Base-by-base conservation (phyloP, 2,329 filamentous ascomycete species). In the Aspergillus caelatus region DNA sequence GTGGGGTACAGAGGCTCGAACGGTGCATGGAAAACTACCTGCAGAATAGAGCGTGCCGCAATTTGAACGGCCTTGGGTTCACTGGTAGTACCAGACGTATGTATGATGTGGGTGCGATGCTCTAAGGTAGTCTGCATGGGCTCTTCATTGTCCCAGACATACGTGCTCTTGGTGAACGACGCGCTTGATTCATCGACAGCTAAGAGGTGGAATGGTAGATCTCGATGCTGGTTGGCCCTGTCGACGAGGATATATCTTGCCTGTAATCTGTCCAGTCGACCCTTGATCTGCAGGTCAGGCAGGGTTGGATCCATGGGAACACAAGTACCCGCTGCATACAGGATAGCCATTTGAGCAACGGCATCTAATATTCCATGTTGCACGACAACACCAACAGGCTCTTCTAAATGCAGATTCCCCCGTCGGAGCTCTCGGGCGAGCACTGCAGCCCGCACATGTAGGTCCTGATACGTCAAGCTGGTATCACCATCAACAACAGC, bases 11-110 rank as follows among this genome's bases (percentile, higher is more conserved):
- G 46, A 7, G 67, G 65, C 19, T 65, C 62, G 41, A 68, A 63
- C 0, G 70, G 67, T 9, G 68, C 64, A 28, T 68, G 61, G n/a
- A 45, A 63, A 1, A 64, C 69, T 19, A 73, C 61, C 19, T 72
- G 64, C 21, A 72, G 12, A 2, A 73, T 65, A 1, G 64, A 65
- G 19, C 64, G 46, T 1, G 67, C 68, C 1, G 57, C 56, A 16
- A 72, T 70, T 39, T 73, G 69, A 6, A 73, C 70, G 2, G 70
- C 67, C 26, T 72, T 72, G 3, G 70, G 68, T 53, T 68, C 57
- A 28, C 69, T 64, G 19, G 70, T 71, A 11, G 70, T 65, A 0
- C 70, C 70, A 0, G 70, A 72, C 1, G 70, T 72, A 48, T 70
- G 66, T 11, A 72, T 63, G 5, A 72, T 23, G 48, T 72, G 70